A percentile compares a stretch with the other conserved stretches of the same genome.
Conservation (phyloP, 352 stramenopile genomes). For the Phytophthora pistaciae region DNA sequence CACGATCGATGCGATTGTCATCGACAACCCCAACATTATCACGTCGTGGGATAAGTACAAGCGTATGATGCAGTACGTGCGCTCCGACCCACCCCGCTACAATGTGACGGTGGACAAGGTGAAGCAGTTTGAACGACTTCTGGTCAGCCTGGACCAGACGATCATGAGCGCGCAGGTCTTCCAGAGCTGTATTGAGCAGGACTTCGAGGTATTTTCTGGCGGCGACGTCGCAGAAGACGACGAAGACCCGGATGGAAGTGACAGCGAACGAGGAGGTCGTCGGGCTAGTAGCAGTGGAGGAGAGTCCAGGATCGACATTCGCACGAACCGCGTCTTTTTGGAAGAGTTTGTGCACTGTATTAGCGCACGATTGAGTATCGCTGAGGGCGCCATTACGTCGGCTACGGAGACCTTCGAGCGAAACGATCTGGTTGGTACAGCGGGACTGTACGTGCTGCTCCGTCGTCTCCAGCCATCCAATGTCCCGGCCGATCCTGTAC, state of each 20-base stretch:
- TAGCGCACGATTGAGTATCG: constrained; percentile 67
- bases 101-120: constrained; percentile 87
- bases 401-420: constrained; percentile 90
- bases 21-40: constrained; percentile 89
- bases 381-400: constrained; percentile 82
- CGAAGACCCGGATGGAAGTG: constrained; percentile 66
- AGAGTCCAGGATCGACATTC: constrained; percentile 85
- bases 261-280: constrained; percentile 49
- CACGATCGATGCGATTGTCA: constrained; percentile 89
- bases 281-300: constrained; percentile 70
- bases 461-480: constrained; percentile 85
- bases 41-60: constrained; percentile 93
- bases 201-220: constrained; percentile 87
- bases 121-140: constrained; percentile 86
- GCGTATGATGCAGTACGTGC: constrained; percentile 91
- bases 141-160: constrained; percentile 89
- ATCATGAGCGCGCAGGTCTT: constrained; percentile 92
- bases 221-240: constrained; percentile 69
- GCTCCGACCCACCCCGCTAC: constrained; percentile 83
- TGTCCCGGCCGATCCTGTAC: constrained; percentile 81
- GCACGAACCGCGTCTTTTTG: constrained; percentile 85
- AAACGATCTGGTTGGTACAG: constrained; percentile 87
- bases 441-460: constrained; percentile 93
- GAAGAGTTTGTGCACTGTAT: constrained; percentile 90
- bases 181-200: constrained; percentile 89